Evolutionary conservation across 805 yeast species (phyloP).

Genomic region (Lachancea waltii): DNA sequence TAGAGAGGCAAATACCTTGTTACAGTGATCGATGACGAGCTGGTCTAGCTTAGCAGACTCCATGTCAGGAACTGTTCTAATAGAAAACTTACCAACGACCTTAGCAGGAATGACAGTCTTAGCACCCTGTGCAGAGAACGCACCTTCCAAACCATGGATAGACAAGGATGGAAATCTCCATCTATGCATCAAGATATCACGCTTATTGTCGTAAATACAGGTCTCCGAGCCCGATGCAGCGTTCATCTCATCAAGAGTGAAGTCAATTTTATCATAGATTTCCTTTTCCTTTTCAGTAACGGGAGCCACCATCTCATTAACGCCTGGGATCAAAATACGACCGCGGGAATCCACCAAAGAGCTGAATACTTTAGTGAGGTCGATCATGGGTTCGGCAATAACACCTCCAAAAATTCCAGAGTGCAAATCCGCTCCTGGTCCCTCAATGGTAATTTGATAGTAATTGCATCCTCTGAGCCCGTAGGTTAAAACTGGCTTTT

Average conservation of each 20-base stretch:
- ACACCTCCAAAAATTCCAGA: conserved; percentile 97
- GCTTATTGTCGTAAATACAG: conserved; percentile 66
- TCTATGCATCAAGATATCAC: conserved; percentile 90
- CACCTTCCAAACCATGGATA: conserved; percentile 96
- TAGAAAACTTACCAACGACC: conserved; percentile 90
- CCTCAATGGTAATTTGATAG: conserved; percentile 73
- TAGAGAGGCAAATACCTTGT: conserved; percentile 57
- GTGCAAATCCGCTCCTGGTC: conserved; percentile 97
- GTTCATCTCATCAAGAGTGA: conserved; percentile 75
- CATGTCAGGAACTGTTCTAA: conserved; percentile 95
- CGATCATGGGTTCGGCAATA: conserved; percentile 96
- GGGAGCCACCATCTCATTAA: conserved; percentile 92
- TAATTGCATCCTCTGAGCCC: conserved; percentile 96
- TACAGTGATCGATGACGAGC: conserved; percentile 65
- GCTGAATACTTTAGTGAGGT: conserved; percentile 70
- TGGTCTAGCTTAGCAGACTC: conserved; percentile 72
- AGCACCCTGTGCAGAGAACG: conserved; percentile 91
- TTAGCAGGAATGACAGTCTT: conserved; percentile 97
- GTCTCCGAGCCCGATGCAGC: conserved; percentile 86
- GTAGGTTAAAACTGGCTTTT: conserved; percentile 93
- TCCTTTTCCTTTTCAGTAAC: conserved; percentile 72
- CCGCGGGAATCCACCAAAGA: conserved; percentile 78
- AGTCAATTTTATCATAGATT: conserved; percentile 81
- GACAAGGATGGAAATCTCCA: conserved; percentile 98
- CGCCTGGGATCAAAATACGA: conserved; percentile 78